Evolutionary conservation across 2,329 filamentous ascomycete genomes (phyloP).

Genomic region (Nakataea oryzae): DNA sequence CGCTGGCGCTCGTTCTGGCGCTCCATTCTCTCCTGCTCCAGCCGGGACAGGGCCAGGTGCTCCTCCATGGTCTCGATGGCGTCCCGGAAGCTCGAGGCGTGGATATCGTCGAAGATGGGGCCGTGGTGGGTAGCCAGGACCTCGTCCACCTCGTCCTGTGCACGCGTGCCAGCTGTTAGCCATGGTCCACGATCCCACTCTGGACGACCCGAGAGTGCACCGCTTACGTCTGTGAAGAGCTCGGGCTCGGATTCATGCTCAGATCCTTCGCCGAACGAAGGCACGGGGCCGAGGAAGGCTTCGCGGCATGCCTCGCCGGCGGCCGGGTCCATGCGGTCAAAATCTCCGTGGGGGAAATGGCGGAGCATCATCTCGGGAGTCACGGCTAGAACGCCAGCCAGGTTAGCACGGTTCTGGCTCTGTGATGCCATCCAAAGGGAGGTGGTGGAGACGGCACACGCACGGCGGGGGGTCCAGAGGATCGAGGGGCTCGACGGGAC

Average conservation of each 20-base stretch:
- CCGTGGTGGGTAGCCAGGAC: constrained; percentile 8
- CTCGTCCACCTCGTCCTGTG: constrained; percentile 7
- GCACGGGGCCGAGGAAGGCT: constrained; percentile 8
- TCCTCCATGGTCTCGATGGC: constrained; percentile 3
- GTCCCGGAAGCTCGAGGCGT: constrained; percentile 3
- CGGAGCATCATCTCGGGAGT: constrained; percentile 6
- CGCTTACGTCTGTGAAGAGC: neutral
- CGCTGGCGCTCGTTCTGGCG: constrained; percentile 1
- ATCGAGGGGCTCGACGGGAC: constrained; percentile 3
- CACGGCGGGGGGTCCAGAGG: constrained; percentile 9
- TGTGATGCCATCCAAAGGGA: neutral
- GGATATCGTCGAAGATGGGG: constrained; percentile 2
- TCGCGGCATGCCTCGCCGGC: constrained; percentile 12
- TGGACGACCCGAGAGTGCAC: too few relatives aligned
- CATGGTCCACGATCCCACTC: neutral
- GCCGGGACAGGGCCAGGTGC: neutral
- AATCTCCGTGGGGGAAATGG: constrained; percentile 13
- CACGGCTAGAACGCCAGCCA: constrained; percentile 8
- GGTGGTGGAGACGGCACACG: neutral
- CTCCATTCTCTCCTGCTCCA: neutral
- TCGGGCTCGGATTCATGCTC: constrained; percentile 1
- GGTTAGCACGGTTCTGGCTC: neutral
- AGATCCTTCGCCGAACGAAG: constrained; percentile 4
- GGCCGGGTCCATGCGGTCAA: constrained; percentile 20
- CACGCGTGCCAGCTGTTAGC: neutral